Base-by-base conservation (phyloP, 2,329 filamentous ascomycete species). In the Onygenales sp. region DNA sequence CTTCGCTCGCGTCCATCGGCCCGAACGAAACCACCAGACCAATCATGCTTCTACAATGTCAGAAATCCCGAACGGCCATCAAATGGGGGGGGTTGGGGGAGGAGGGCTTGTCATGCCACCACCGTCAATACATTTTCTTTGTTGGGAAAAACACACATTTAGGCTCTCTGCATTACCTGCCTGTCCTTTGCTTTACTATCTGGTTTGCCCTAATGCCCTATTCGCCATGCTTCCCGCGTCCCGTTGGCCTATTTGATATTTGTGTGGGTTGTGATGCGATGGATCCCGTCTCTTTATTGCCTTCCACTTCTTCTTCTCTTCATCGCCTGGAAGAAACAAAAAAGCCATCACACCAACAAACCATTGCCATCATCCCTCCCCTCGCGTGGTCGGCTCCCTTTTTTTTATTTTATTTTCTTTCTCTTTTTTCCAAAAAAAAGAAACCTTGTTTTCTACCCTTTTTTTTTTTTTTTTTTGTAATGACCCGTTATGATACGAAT, bases 381-480 rank as follows among this genome's bases (percentile, higher is more conserved):
- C 43, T 40, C 43, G 33, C 36, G 27, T 43, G 14, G 48, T 34
- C 31, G 7, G 27, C 34, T 34, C 17, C 17, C 46, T 40, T 52
- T 11, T 11, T 44, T 31, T 49, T 17, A 4, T 42, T 39, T 37
- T 55, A 1, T 49, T 33, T 53, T 51, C 4, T 51, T 32, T 36
- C 32, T 46, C 21, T 14, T n/a, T 17, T 13, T 43, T 4, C 8
- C 21, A 43, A 32, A 27, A 27, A 27, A 27, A 27, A 27, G 21
- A 51, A 51, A 34, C 45, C 32, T 17, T 48, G 49, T 51, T 48
- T 51, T 45, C n/a, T 14, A 27, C 5, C 36, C 7, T 36, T 53
- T 50, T 17, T 27, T 39, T 45, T 49, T 51, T 51, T 46, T 52
- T 31, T 47, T 56, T 39, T 14, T 14, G n/a, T n/a, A n/a, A n/a